phyloP scores from a whole-genome alignment of 75 land plant genomes.

The Chamaecyparis obtusa region DNA sequence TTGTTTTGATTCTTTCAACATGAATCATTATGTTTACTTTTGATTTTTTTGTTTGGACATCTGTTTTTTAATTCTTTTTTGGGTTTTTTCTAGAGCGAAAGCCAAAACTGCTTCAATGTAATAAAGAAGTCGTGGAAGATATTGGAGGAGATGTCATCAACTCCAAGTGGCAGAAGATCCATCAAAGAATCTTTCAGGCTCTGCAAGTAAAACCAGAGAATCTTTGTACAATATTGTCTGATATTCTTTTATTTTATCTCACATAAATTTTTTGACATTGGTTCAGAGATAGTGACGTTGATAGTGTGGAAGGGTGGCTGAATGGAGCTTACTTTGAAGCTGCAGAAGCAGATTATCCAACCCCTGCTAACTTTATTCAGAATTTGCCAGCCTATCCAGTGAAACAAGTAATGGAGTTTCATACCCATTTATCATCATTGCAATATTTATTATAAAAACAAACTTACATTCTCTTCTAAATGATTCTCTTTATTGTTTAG shows the following conservation, averaged over 20 bases:
- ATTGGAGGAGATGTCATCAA: constrained; percentile 31
- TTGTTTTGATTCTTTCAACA: no score
- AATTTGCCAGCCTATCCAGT: no score
- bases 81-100: constrained; percentile 21
- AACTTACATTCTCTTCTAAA: no score
- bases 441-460: not conserved
- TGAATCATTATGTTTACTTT: no score
- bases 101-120: constrained; percentile 45
- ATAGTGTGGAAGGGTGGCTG: constrained; percentile 17
- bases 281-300: not conserved
- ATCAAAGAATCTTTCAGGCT: constrained; percentile 38
- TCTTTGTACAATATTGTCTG: not conserved
- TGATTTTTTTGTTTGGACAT: no score
- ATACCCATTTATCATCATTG: no score
- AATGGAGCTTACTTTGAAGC: constrained; percentile 27
- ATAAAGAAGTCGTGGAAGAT: constrained; percentile 58
- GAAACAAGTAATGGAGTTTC: no score
- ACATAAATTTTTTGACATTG: not conserved
- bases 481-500: constrained; percentile 12
- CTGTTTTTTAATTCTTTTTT: not conserved
- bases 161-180: constrained; percentile 36
- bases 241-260: not conserved
- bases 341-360: constrained; percentile 29
- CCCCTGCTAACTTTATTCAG: no score
- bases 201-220: constrained; percentile 41